These are phyloP conservation scores for Clitoria ternatea DNA, from an alignment of 306 rosid genomes.

Conservation along the genomic window DNA sequence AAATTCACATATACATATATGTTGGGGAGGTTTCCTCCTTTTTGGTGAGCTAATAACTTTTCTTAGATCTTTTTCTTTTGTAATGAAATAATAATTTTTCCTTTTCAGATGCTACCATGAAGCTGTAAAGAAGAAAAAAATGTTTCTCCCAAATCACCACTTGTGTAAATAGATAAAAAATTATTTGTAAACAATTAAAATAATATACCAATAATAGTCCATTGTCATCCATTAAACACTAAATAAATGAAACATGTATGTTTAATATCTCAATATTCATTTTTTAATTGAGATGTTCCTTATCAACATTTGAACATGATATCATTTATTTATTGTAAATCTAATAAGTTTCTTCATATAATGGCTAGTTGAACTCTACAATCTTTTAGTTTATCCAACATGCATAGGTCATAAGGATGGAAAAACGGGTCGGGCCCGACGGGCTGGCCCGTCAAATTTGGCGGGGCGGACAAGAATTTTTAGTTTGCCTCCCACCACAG, in stretches of 20 bases:
- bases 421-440: too few species aligned
- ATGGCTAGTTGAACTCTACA: not conserved
- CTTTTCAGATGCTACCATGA: not conserved
- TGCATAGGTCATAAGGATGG: too few species aligned
- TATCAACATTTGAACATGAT: not conserved
- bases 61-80: not conserved
- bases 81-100: not conserved
- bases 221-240: not conserved
- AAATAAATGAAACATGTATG: not conserved
- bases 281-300: not conserved
- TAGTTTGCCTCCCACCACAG: too few species aligned
- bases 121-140: not conserved
- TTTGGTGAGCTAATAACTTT: not conserved
- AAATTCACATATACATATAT: not conserved
- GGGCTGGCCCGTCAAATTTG: too few species aligned
- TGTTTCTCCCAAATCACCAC: too few species aligned
- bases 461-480: too few species aligned
- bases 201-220: too few species aligned
- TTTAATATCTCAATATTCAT: not conserved
- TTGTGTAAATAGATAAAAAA: not conserved
- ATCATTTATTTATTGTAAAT: not conserved
- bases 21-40: not conserved
- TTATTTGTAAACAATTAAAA: not conserved
- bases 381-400: not conserved
- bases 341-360: not conserved